Evolutionary conservation across 148 eudicot species (phyloP), one percentile per base, ranked within the genome.

Genomic region (Spergularia marina): DNA sequence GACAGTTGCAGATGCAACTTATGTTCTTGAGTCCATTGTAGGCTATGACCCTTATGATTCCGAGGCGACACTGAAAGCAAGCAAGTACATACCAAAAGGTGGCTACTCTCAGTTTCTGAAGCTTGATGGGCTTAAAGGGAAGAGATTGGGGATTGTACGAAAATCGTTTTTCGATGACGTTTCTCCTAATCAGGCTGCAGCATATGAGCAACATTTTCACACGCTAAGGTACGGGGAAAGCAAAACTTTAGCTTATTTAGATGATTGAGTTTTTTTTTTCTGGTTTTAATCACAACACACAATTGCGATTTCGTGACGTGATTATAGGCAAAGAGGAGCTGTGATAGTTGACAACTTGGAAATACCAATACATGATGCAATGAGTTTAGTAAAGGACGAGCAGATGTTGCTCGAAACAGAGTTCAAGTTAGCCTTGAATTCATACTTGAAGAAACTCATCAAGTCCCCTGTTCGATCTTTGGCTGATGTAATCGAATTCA

Each of bases 401-500:
- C 0, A 3, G 0, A 57, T 20, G 8, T 78, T 74, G 11, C 2
- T 89, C 78, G 0, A 67, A 40, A 80, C 85, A 36, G 85, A 86
- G 56, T 85, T 89, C 79, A 89, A 89, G 72, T 3, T 79, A 13
- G 53, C 84, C 62, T 10, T 89, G 11, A 86, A 84, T 73, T 68
- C 73, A 15, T 88, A 88, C 70, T 66, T 88, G 12, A 67, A 85
- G 55, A 68, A 72, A 25, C 75, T 84, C 8, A 23, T 78, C 17
- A 18, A 71, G 68, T 84, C 88, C 7, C 91, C 88, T 1, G 83
- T 82, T 30, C 34, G 82, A 41, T 78, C 85, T 12, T 55, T 88
- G 25, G 74, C 87, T 8, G 87, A 88, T 58, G 65, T 80, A 0
- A 88, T 88, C 1, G 80, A 82, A 52, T 88, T 85, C 78, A 85